Evolutionary conservation across 2,329 filamentous ascomycete genomes (phyloP).

Genomic region (Cercospora sesami): DNA sequence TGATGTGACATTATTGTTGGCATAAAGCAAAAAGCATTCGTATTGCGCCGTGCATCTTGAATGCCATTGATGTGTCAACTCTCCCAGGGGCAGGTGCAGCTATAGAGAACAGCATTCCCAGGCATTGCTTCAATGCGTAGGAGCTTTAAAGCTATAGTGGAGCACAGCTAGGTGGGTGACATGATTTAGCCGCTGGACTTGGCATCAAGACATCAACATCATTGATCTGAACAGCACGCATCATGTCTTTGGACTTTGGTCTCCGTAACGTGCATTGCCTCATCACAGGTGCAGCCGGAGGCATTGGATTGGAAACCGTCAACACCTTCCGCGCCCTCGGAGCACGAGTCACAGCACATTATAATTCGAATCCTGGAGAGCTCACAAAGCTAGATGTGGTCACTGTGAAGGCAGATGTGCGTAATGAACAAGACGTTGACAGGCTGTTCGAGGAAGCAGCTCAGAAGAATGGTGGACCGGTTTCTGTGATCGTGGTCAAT

Average conservation of each 20-base stretch:
- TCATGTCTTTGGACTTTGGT: conserved; percentile 38
- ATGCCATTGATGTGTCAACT: background rate
- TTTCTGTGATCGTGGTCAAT: conserved; percentile 46
- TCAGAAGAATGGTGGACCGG: conserved; percentile 38
- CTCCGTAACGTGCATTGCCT: conserved; percentile 38
- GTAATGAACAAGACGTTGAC: conserved; percentile 37
- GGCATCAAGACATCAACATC: background rate
- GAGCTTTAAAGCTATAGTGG: conserved; percentile 2
- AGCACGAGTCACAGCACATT: conserved; percentile 45
- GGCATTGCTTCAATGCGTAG: background rate
- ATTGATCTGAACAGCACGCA: background rate
- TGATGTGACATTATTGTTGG: background rate
- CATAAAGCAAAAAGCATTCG: background rate
- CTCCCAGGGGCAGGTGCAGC: too few species aligned
- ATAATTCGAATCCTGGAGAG: conserved; percentile 39
- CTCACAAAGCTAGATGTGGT: conserved; percentile 34
- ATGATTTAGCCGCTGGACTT: background rate
- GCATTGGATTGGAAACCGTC: conserved; percentile 40
- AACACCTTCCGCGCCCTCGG: conserved; percentile 38
- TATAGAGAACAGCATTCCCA: background rate
- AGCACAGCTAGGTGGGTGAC: background rate
- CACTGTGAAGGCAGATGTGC: conserved; percentile 38
- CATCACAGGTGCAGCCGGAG: conserved; percentile 37
- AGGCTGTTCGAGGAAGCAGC: conserved; percentile 36
- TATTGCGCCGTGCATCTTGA: background rate